Base-by-base conservation (phyloP, 495 filamentous ascomycete genomes). In the Trichocladium antarcticum region DNA sequence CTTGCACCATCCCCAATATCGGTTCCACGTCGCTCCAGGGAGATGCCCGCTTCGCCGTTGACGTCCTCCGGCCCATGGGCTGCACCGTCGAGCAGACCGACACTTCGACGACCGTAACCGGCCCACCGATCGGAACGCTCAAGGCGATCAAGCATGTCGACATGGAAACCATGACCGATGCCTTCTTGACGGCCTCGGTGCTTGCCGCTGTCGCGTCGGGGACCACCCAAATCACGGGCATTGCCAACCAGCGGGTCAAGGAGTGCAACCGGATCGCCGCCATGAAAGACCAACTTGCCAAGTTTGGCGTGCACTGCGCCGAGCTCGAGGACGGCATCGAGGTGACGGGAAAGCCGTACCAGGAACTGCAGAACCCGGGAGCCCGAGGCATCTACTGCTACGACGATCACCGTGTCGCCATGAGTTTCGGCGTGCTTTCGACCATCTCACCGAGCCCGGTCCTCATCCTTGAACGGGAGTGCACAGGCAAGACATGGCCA, bases 151-250 rank as follows among this genome's bases (percentile, higher is more conserved):
- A 71, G 11, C 68, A 72, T 15, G 80, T 97, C 21, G 89, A 99
- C 59, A 99, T 99, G 92, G 92, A 96, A 60, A 85, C 89, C 14
- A 99, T 99, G 92, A 99, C 92, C 0, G 92, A 99, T 71, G 92
- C 92, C 44, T 99, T 99, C 76, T 72, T 99, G 24, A 93, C 86
- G 21, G 92, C 92, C 15, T 90, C 87, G 11, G 86, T 95, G 27
- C 80, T 99, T 43, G 93, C 89, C 14, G 92, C 92, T 42, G 85
- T 92, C 36, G 89, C 89, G n/a, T 81, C 75, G 12, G 81, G 82
- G 0, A 86, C 85, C 1, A 96, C 87, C 14, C 78, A 77, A 43
- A 97, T 99, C 47, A 81, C 79, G 19, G 92, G 92, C 39, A 99
- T 99, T 65, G 89, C 92, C n/a, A 99, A 99, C 62, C 92, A 99